phyloP scores from a whole-genome alignment of 164 flowering plant genomes.

The Aristolochia fimbriata region DNA sequence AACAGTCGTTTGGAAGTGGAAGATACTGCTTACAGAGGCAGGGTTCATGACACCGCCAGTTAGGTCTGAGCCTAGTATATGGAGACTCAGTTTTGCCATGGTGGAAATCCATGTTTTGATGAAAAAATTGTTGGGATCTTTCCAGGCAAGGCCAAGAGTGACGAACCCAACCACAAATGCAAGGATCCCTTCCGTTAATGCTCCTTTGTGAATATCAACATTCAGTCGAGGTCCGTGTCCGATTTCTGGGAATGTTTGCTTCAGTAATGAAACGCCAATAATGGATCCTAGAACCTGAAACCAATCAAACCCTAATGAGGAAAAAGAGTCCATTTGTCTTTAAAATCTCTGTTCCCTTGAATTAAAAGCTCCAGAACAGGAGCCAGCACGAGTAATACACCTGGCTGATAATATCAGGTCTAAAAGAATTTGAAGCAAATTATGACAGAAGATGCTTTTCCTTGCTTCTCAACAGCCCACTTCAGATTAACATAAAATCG shows the following conservation, averaged over 20 bases:
- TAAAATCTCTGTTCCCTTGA: no score
- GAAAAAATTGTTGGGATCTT: conserved; percentile 50
- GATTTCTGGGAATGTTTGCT: conserved; percentile 47
- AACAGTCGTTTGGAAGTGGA: neutral
- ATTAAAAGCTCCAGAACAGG: no score
- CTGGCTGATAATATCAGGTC: no score
- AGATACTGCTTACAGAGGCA: conserved; percentile 63
- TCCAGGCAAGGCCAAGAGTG: conserved; percentile 48
- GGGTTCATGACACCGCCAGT: conserved; percentile 99
- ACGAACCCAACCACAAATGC: conserved; percentile 53
- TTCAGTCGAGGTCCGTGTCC: conserved; percentile 72
- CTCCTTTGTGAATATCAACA: conserved; percentile 67
- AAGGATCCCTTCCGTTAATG: conserved; percentile 80
- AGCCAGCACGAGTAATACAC: no score
- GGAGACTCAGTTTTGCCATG: conserved; percentile 73
- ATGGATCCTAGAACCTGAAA: conserved; percentile 68
- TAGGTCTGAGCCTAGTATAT: conserved; percentile 83
- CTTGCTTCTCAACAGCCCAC: no score
- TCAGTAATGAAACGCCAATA: conserved; percentile 51
- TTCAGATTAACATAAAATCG: neutral
- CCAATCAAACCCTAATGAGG: no score
- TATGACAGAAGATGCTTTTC: no score
- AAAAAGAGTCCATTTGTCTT: no score
- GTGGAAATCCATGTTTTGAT: conserved; percentile 90
- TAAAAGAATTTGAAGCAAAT: no score